Evolutionary conservation across 345 rosid species (phyloP), one percentile per base, ranked within the genome.

Genomic region (Turnera subulata): DNA sequence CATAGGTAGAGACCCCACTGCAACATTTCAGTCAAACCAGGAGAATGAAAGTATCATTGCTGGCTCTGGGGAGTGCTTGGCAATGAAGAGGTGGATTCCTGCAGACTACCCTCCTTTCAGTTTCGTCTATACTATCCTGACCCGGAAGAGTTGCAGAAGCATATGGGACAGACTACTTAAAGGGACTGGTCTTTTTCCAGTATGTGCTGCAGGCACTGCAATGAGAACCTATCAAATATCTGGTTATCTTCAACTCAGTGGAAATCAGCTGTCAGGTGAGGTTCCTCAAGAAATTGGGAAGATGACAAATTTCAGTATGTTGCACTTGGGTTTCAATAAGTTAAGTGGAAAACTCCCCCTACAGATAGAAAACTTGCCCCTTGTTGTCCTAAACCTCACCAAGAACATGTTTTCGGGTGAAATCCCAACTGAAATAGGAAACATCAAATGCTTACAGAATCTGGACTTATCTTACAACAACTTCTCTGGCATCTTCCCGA

Each of bases 31-130:
- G 60, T 69, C 62, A 6, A 92, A 92, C 54, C 73, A 59, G 59
- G 62, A 56, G 23, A 46, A 11, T 1, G 80, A 68, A 20, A 16
- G 70, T 12, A 48, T 76, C 23, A 65, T 66, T 23, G 78, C 86
- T 21, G 86, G 93, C 33, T 82, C 93, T 0, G 82, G 95, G 1
- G 98, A 86, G 75, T 89, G 98, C 69, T 72, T 72, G 58, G 59
- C 80, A 6, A 89, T 92, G 95, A 79, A 0, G 75, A 84, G 98
- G 69, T 92, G 98, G 98, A 89, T 92, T 65, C 96, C 96, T 23
- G 96, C 91, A 20, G 89, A 89, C 63, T 89, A 86, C 57, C 89
- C 87, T 19, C 98, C 98, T 18, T 92, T 92, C 75, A 84, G 37
- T 57, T 92, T 92, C 53, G 91, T 73, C 14, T 84, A 84, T 24